Percentiles rank a stretch among this genome's conserved stretches.
Conservation (phyloP, 805 yeast species). For the Wickerhamomyces mucosus region DNA sequence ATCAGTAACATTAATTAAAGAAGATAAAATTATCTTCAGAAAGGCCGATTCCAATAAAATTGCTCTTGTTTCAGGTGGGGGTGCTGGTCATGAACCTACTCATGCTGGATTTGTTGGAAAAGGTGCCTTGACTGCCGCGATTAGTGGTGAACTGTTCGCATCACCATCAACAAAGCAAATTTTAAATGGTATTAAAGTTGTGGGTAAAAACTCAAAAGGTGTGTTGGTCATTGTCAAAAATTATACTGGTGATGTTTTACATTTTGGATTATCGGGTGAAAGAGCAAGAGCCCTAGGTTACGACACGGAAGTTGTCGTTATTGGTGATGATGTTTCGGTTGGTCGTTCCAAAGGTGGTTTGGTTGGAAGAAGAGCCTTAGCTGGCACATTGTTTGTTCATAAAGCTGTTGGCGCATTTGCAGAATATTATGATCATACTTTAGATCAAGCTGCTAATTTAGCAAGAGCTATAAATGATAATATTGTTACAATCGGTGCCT, state of each 20-base stretch:
- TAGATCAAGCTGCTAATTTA: constrained; percentile 44
- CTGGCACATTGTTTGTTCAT: constrained; percentile 85
- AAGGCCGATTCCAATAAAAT: constrained; percentile 38
- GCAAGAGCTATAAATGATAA: constrained; percentile 56
- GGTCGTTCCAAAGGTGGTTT: constrained; percentile 83
- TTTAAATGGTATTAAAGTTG: constrained; percentile 45
- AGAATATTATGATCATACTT: constrained; percentile 30
- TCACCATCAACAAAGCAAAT: constrained; percentile 93
- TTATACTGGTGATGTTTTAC: constrained; percentile 90
- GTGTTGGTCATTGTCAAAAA: constrained; percentile 77
- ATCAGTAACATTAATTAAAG: constrained; percentile 24
- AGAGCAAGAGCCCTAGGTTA: constrained; percentile 74
- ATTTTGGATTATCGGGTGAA: constrained; percentile 88
- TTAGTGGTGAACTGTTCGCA: constrained; percentile 86
- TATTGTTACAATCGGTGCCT: constrained; percentile 81
- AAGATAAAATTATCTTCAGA: constrained; percentile 29
- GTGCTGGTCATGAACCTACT: constrained; percentile 92
- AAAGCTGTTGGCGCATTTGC: constrained; percentile 75
- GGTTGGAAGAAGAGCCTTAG: constrained; percentile 92
- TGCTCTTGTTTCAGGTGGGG: constrained; percentile 81
- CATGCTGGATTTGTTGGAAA: constrained; percentile 89
- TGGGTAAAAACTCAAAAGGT: constrained; percentile 40
- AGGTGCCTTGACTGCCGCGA: constrained; percentile 78
- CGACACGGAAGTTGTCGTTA: constrained; percentile 62
- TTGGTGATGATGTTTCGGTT: constrained; percentile 91